Percentiles rank a stretch among this genome's conserved stretches.
phyloP scores from a whole-genome alignment of 768 basidiomycete species.

The Boletellus sp. region DNA sequence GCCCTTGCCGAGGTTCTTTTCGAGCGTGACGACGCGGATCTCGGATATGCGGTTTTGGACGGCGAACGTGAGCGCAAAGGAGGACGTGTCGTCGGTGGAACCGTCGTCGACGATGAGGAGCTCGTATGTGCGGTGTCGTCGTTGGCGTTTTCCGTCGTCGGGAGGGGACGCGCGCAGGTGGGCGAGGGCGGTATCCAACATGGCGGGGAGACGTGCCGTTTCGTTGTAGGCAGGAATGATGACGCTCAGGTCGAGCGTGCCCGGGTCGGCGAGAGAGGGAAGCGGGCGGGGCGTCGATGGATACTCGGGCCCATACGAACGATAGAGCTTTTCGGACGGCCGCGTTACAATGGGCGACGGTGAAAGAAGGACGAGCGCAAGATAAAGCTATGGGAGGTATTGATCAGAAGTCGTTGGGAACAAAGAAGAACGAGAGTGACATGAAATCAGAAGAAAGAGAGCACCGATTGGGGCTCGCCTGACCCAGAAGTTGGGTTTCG shows the following conservation, averaged over 20 bases:
- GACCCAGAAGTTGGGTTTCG: conserved; percentile 51
- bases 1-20: conserved; percentile 85
- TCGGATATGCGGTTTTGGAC: conserved; percentile 50
- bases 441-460: conserved; percentile 36
- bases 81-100: conserved; percentile 70
- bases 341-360: conserved; percentile 61
- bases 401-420: conserved; percentile 10
- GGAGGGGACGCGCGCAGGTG: conserved; percentile 48
- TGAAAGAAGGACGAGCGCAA: conserved; percentile 69
- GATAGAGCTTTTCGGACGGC: conserved; percentile 68
- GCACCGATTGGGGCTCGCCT: conserved; percentile 31
- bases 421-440: not conserved
- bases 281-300: conserved; percentile 54
- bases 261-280: conserved; percentile 50
- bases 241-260: conserved; percentile 69
- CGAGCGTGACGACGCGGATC: conserved; percentile 75
- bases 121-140: conserved; percentile 60
- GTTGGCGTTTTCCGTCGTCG: conserved; percentile 12
- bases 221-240: conserved; percentile 94
- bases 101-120: conserved; percentile 91
- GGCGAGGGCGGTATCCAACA: conserved; percentile 74
- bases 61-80: conserved; percentile 62
- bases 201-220: conserved; percentile 70
- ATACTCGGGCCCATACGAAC: conserved; percentile 50
- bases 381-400: conserved; percentile 51